Conservation (phyloP, 164 flowering plant species). For the Berberis vulgaris region DNA sequence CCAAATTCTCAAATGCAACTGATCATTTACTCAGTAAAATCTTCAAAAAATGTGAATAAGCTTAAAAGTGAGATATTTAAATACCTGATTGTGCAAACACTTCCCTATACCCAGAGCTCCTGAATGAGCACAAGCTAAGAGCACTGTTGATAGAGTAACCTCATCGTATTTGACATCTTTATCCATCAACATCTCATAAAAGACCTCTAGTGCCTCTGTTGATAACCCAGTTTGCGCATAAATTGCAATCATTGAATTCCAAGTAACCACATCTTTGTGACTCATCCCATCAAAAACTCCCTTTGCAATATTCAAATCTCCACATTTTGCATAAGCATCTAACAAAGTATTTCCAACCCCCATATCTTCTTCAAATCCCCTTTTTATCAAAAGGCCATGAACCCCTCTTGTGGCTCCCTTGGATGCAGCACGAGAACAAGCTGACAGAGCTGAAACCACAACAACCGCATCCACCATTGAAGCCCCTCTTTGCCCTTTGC, state of each 20-base stretch:
- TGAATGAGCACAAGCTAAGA: constrained; percentile 69
- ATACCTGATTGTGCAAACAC: constrained; percentile 75
- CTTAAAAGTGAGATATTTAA: background rate
- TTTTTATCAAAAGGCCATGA: constrained; percentile 57
- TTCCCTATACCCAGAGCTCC: constrained; percentile 59
- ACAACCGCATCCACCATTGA: constrained; percentile 40
- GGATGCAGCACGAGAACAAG: constrained; percentile 47
- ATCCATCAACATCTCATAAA: constrained; percentile 33
- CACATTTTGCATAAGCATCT: constrained; percentile 75
- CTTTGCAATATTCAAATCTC: constrained; percentile 34
- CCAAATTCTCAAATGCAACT: background rate
- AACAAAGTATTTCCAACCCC: constrained; percentile 59
- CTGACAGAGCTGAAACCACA: constrained; percentile 49
- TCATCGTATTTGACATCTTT: constrained; percentile 34
- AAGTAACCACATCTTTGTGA: constrained; percentile 60
- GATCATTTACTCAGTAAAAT: background rate
- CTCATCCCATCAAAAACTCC: constrained; percentile 59
- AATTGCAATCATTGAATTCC: constrained; percentile 72
- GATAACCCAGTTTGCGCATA: constrained; percentile 67
- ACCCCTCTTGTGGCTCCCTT: constrained; percentile 39
- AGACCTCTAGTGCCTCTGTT: constrained; percentile 48
- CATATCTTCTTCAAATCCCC: constrained; percentile 40
- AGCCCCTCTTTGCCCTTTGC: constrained; percentile 3
- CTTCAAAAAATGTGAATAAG: background rate
- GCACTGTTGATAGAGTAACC: constrained; percentile 55